A percentile compares a stretch with the other conserved stretches of the same genome.
Conservation (phyloP, 768 basidiomycete genomes). For the Suillus decipiens region DNA sequence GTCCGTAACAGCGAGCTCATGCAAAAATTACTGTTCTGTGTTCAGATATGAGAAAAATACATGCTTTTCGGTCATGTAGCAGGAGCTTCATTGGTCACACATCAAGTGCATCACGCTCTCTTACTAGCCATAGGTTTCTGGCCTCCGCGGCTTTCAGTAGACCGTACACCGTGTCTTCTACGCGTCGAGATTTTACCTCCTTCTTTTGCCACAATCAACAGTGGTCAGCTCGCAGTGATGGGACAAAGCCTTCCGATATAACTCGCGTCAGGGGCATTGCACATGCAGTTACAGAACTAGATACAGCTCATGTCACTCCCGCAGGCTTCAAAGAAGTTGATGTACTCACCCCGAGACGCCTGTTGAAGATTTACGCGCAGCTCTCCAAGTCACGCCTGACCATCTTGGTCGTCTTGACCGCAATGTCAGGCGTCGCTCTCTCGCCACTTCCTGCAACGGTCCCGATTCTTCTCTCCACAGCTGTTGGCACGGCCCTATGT, state of each 20-base stretch:
- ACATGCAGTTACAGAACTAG: conserved; percentile 14
- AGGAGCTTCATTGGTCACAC: conserved; percentile 17
- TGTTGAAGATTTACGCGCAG: conserved; percentile 72
- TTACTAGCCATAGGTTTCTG: conserved; percentile 11
- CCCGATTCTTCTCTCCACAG: conserved; percentile 83
- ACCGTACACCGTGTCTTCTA: conserved; percentile 30
- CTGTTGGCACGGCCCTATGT: conserved; percentile 87
- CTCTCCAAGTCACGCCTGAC: conserved; percentile 87
- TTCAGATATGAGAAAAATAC: conserved; percentile 21
- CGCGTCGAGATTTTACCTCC: conserved; percentile 39
- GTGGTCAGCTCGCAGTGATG: conserved; percentile 38
- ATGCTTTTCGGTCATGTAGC: conserved; percentile 15
- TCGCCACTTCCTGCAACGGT: conserved; percentile 86
- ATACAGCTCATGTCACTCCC: conserved; percentile 19
- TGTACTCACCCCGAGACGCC: conserved; percentile 48
- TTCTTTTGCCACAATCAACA: conserved; percentile 67
- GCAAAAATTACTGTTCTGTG: not conserved
- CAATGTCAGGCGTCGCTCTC: conserved; percentile 91
- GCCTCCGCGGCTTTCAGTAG: conserved; percentile 1
- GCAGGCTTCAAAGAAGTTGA: conserved; percentile 39
- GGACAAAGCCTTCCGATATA: not conserved
- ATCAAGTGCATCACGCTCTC: conserved; percentile 12
- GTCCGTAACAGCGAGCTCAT: conserved; percentile 9
- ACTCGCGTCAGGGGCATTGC: conserved; percentile 14
- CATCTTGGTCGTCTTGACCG: conserved; percentile 80